Base-by-base conservation (phyloP, 2,329 filamentous ascomycete species). In the Colletotrichum nymphaeae region DNA sequence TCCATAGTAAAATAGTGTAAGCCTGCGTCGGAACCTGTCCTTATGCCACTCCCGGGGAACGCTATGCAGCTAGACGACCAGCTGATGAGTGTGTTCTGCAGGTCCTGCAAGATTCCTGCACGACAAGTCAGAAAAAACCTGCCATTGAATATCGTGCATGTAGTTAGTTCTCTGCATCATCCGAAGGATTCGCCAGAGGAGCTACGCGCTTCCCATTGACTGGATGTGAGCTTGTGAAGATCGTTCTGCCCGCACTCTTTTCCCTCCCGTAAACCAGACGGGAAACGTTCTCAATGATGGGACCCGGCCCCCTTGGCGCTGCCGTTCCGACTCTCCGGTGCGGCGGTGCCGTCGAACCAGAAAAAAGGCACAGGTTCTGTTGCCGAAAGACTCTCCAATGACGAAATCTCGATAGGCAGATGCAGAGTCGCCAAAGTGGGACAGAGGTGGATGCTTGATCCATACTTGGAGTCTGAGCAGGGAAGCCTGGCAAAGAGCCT, bases 41-140 rank as follows among this genome's bases (percentile, higher is more conserved):
- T 26, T 59, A 53, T 42, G n/a, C 12, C 53, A 42, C 32, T 37
- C 22, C 32, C n/a, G 16, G 57, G 8, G 32, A 32, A 32, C 28
- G 19, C 32, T 19, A 35, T 46, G n/a, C 52, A 57, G 42, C 26
- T 63, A 35, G 30, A 19, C 26, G 69, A 26, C 57, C 63, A 63
- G 63, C 64, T 68, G 56, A 68, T 65, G 56, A 35, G n/a, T 30
- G 56, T 71, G 56, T 42, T 67, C 68, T 67, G 56, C 56, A 65
- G 53, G 42, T 30, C 26, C 52, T 65, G 60, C 53, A 53, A 58
- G 57, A 35, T n/a, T 53, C 52, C 30, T 57, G 56, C 52, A 52
- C 22, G 22, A 55, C 62, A 53, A 4, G 22, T 60, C 63, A 53
- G 46, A 22, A n/a, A 19, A 52, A 14, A 22, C 56, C 52, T 63